phyloP scores from a whole-genome alignment of 225 moss, liverwort and hornwort species.

The Rhytidiadelphus loreus region DNA sequence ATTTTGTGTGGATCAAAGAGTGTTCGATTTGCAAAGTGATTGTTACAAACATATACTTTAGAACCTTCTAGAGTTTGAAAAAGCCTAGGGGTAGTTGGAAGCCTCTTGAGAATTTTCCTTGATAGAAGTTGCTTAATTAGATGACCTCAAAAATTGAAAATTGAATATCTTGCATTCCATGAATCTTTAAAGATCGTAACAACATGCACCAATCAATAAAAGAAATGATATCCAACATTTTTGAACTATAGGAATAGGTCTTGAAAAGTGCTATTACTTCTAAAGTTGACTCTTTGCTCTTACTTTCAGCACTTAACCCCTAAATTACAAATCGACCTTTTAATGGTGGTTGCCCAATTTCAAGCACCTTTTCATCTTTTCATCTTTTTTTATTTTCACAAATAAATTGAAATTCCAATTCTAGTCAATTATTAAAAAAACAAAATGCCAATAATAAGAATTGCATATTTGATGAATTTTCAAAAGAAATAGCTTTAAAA shows the following conservation, averaged over 20 bases:
- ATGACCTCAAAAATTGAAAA: not conserved
- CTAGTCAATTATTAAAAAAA: not conserved
- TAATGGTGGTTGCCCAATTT: fast-evolving
- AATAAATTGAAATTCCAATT: no score
- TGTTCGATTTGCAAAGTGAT: not conserved
- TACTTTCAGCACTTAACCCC: not conserved
- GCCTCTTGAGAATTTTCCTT: not conserved
- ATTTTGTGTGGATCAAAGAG: not conserved
- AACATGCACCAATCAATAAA: not conserved
- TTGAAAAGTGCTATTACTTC: not conserved
- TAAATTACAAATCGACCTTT: not conserved
- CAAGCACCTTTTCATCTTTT: fast-evolving
- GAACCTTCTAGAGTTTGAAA: not conserved
- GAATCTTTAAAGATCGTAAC: not conserved
- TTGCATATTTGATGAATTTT: not conserved
- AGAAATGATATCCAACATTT: not conserved
- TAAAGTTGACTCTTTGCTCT: not conserved
- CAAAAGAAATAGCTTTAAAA: not conserved
- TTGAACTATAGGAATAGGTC: not conserved
- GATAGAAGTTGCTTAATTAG: no score
- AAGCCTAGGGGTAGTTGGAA: no score
- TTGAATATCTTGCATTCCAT: not conserved
- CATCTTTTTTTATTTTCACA: not conserved
- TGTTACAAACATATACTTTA: fast-evolving
- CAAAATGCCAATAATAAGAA: fast-evolving